A percentile compares a stretch with the other conserved stretches of the same genome.
Conservation (phyloP, 2,329 filamentous ascomycete species). For the Epichloe typhina region DNA sequence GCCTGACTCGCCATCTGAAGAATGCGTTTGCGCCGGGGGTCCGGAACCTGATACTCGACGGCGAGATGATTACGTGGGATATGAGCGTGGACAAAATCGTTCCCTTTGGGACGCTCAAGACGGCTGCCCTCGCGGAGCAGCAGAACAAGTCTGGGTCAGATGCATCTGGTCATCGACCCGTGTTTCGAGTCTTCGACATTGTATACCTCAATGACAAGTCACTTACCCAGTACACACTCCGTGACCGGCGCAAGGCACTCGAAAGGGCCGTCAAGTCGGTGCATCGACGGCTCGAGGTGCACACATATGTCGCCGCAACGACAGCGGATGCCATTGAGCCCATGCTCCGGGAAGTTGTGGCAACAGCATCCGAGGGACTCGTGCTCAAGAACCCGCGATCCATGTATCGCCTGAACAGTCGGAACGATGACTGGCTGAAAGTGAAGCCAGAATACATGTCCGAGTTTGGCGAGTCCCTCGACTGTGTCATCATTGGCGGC, state of each 20-base stretch:
- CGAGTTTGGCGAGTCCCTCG: slow-evolving; percentile 85
- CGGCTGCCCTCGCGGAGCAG: slow-evolving; percentile 69
- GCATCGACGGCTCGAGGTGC: slow-evolving; percentile 70
- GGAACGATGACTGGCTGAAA: slow-evolving; percentile 95
- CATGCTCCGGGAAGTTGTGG: slow-evolving; percentile 67
- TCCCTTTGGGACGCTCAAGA: slow-evolving; percentile 86
- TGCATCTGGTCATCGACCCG: slow-evolving; percentile 41
- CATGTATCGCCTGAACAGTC: slow-evolving; percentile 72
- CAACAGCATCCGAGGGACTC: slow-evolving; percentile 76
- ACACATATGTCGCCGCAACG: slow-evolving; percentile 54
- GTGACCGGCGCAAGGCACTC: slow-evolving; percentile 66
- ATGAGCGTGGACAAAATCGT: slow-evolving; percentile 72
- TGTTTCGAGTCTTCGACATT: slow-evolving; percentile 85
- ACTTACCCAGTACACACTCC: slow-evolving; percentile 69
- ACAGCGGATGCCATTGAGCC: slow-evolving; percentile 64
- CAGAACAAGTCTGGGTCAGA: slow-evolving; percentile 45
- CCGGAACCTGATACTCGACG: slow-evolving; percentile 79
- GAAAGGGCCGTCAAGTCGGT: slow-evolving; percentile 56
- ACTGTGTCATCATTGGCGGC: slow-evolving; percentile 79
- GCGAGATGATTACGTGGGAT: slow-evolving; percentile 99
- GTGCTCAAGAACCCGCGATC: slow-evolving; percentile 90
- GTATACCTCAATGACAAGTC: slow-evolving; percentile 72
- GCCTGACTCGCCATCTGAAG: slow-evolving; percentile 67
- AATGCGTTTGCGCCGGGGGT: slow-evolving; percentile 67
- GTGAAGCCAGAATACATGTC: slow-evolving; percentile 98